These are phyloP conservation scores for Protomyces lactucae-debilis DNA, from an alignment of 1,139 yeast species.

Conservation along the genomic window DNA sequence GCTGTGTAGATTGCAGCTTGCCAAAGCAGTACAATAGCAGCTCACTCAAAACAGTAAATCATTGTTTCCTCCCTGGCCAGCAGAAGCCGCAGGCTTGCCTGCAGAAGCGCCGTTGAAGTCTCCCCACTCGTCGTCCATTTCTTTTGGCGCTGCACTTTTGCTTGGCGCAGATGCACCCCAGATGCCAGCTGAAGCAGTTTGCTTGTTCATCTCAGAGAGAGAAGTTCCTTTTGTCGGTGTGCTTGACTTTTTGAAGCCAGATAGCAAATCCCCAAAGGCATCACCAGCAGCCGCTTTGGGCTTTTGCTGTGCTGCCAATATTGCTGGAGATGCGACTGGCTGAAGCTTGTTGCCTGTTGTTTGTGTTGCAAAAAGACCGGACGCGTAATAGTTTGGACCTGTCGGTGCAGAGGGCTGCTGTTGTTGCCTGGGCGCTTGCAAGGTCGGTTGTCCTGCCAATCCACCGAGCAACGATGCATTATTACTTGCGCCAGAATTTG, in stretches of 20 bases:
- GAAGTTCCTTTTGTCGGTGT: conserved; percentile 16
- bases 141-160: neutral
- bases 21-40: too few species aligned
- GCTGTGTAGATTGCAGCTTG: too few species aligned
- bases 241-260: conserved; percentile 20
- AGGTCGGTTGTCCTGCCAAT: neutral
- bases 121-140: conserved; percentile 20
- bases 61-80: conserved; percentile 1
- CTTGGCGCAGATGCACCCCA: conserved; percentile 11
- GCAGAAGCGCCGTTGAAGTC: conserved; percentile 14
- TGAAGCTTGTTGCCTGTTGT: conserved; percentile 11
- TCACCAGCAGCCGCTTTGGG: conserved; percentile 6
- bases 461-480: neutral
- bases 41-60: conserved; percentile 10
- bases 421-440: neutral
- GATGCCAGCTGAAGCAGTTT: conserved; percentile 23
- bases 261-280: conserved; percentile 20
- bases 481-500: neutral
- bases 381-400: conserved; percentile 24
- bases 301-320: neutral
- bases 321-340: conserved; percentile 1
- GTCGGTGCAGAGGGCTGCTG: conserved; percentile 7
- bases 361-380: conserved; percentile 19
- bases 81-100: neutral
- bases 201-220: conserved; percentile 22